Evolutionary conservation across 495 filamentous ascomycete genomes (phyloP).

Genomic region (Penicillium salamii): DNA sequence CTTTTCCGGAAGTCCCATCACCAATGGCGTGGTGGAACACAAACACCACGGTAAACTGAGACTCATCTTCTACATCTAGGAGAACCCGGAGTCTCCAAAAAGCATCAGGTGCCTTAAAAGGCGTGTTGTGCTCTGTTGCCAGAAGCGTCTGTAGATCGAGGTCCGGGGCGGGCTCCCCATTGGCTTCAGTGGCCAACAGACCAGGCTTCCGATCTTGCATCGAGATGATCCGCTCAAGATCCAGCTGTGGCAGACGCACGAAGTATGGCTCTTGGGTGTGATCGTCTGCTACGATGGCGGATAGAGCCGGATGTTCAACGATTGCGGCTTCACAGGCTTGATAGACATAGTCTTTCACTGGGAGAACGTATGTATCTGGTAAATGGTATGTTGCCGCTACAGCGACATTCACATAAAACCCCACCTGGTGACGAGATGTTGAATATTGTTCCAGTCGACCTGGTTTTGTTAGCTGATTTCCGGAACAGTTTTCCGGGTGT

Average conservation of each 20-base stretch:
- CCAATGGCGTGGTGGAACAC: slow-evolving; percentile 38
- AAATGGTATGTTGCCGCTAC: slow-evolving; percentile 38
- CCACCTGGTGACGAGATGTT: slow-evolving; percentile 37
- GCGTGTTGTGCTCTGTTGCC: slow-evolving; percentile 34
- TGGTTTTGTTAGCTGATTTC: slow-evolving; percentile 9
- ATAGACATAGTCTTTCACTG: slow-evolving; percentile 35
- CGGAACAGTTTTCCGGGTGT: not conserved
- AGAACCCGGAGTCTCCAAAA: slow-evolving; percentile 41
- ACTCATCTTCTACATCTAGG: slow-evolving; percentile 14
- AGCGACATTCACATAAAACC: slow-evolving; percentile 46
- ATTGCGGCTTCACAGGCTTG: slow-evolving; percentile 37
- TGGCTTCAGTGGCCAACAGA: slow-evolving; percentile 10
- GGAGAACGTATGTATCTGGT: slow-evolving; percentile 22
- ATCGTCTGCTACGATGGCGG: slow-evolving; percentile 41
- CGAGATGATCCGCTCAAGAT: slow-evolving; percentile 33
- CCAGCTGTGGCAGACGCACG: slow-evolving; percentile 40
- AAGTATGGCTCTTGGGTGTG: slow-evolving; percentile 40
- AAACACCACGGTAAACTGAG: slow-evolving; percentile 33
- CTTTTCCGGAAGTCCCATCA: slow-evolving; percentile 35
- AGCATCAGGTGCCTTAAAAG: slow-evolving; percentile 28
- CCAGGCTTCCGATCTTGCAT: slow-evolving; percentile 25
- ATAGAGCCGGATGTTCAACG: slow-evolving; percentile 39
- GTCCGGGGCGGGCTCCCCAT: slow-evolving; percentile 22
- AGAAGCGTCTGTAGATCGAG: slow-evolving; percentile 35
- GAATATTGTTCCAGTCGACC: slow-evolving; percentile 44